phyloP scores from a whole-genome alignment of 2,329 filamentous ascomycete genomes.

The Colletotrichum limetticola region DNA sequence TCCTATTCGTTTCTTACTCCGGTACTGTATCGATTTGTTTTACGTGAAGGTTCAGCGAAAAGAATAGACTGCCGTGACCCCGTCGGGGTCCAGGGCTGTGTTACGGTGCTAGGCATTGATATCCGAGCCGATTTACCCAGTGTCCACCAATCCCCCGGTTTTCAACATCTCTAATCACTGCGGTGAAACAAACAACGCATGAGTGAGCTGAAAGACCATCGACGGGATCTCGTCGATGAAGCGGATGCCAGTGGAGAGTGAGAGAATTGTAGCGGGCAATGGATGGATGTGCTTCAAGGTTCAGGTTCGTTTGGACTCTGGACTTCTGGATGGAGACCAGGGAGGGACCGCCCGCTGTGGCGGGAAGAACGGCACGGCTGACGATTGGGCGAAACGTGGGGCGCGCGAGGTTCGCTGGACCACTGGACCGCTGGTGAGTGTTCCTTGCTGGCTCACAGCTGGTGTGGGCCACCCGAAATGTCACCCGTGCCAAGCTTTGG shows the following conservation, averaged over 20 bases:
- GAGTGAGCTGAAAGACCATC: neutral
- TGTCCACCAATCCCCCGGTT: neutral
- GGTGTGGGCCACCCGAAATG: constrained; percentile 14
- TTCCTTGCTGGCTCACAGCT: neutral
- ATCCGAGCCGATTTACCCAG: constrained; percentile 24
- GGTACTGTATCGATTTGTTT: neutral
- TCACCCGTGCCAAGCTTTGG: constrained; percentile 33
- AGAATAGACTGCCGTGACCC: neutral
- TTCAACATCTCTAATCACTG: neutral
- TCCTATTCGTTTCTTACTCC: no score
- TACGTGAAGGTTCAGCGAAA: neutral
- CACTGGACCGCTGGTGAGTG: no score
- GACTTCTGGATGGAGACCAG: neutral
- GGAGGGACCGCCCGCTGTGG: neutral
- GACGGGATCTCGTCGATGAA: neutral
- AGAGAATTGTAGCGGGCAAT: neutral
- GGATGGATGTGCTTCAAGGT: neutral
- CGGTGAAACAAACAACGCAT: neutral
- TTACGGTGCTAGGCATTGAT: neutral
- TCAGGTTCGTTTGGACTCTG: neutral
- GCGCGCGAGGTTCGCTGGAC: neutral
- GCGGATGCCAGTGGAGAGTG: neutral
- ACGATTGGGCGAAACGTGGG: constrained; percentile 19
- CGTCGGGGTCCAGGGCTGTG: neutral
- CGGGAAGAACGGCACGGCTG: constrained; percentile 29